phyloP scores from a whole-genome alignment of 768 basidiomycete species.

The Agrocybe chaxingu region DNA sequence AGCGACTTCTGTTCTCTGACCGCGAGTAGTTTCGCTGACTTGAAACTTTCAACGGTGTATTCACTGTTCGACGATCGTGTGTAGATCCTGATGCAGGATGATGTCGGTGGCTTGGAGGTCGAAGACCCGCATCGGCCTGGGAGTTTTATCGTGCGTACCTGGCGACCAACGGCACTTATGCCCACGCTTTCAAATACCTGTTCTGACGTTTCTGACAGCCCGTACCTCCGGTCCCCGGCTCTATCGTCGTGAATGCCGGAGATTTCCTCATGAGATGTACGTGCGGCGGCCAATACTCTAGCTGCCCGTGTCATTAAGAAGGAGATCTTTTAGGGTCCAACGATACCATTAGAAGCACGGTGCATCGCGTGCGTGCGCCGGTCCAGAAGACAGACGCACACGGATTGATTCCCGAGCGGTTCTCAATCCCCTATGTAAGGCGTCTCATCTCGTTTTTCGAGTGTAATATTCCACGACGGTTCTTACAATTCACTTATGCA shows the following conservation, averaged over 20 bases:
- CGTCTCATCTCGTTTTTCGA: neutral
- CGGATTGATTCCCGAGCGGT: slow-evolving; percentile 41
- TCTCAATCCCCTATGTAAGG: slow-evolving; percentile 61
- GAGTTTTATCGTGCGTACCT: slow-evolving; percentile 29
- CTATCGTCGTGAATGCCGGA: slow-evolving; percentile 50
- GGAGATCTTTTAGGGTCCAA: slow-evolving; percentile 35
- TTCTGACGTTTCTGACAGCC: slow-evolving; percentile 19
- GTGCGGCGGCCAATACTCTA: slow-evolving; percentile 1
- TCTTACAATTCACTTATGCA: neutral
- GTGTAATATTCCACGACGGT: neutral
- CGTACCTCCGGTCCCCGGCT: slow-evolving; percentile 40
- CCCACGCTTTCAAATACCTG: neutral
- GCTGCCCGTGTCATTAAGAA: neutral
- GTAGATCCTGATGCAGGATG: slow-evolving; percentile 54
- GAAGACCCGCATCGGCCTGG: slow-evolving; percentile 50
- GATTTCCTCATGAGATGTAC: slow-evolving; percentile 50
- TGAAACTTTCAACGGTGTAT: neutral
- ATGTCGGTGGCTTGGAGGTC: slow-evolving; percentile 59
- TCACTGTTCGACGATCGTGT: neutral
- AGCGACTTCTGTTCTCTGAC: slow-evolving; percentile 59
- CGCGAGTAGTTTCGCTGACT: slow-evolving; percentile 14
- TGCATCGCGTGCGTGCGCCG: slow-evolving; percentile 51
- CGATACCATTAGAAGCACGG: slow-evolving; percentile 44
- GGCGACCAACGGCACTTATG: neutral
- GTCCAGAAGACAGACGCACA: slow-evolving; percentile 21